Percentiles rank a stretch among this genome's conserved stretches.
These are phyloP conservation scores for Coelastrella sp. DNA, from an alignment of 139 green algal genomes.

Conservation along the genomic window DNA sequence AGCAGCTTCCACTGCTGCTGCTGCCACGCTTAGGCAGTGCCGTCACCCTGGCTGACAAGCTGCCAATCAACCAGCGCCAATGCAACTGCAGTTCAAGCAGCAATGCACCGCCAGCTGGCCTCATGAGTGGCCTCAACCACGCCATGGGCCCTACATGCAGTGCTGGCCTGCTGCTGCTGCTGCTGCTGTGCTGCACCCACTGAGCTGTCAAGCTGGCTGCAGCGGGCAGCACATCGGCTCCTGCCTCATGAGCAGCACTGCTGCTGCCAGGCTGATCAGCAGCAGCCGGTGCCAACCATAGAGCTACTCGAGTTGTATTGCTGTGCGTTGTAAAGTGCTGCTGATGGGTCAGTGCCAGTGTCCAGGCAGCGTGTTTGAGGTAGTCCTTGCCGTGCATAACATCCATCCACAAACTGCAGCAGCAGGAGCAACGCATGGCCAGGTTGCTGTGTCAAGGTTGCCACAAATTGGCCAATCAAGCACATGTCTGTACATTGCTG, in stretches of 20 bases:
- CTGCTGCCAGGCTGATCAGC: background rate
- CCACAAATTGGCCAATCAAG: too few species aligned
- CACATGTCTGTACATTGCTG: too few species aligned
- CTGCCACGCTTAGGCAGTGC: background rate
- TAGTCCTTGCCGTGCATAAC: conserved; percentile 43
- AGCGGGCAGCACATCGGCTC: background rate
- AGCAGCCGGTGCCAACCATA: conserved; percentile 33
- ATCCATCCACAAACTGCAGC: conserved; percentile 24
- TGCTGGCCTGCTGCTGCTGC: background rate
- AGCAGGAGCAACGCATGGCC: background rate
- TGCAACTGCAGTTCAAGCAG: conserved; percentile 14
- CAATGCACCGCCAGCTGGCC: background rate
- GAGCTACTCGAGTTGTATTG: background rate
- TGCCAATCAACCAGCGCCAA: conserved; percentile 10
- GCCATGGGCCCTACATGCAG: background rate
- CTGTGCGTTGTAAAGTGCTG: background rate
- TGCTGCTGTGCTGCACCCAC: conserved; percentile 29
- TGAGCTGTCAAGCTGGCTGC: conserved; percentile 23
- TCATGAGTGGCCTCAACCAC: background rate
- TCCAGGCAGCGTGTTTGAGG: background rate
- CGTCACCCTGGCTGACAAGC: background rate
- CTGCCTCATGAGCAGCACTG: background rate
- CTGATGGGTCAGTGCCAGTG: background rate
- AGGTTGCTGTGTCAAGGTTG: too few species aligned
- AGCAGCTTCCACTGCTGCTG: conserved; percentile 34